Evolutionary conservation across 495 filamentous ascomycete genomes (phyloP).

Genomic region (Penicillium fimorum): DNA sequence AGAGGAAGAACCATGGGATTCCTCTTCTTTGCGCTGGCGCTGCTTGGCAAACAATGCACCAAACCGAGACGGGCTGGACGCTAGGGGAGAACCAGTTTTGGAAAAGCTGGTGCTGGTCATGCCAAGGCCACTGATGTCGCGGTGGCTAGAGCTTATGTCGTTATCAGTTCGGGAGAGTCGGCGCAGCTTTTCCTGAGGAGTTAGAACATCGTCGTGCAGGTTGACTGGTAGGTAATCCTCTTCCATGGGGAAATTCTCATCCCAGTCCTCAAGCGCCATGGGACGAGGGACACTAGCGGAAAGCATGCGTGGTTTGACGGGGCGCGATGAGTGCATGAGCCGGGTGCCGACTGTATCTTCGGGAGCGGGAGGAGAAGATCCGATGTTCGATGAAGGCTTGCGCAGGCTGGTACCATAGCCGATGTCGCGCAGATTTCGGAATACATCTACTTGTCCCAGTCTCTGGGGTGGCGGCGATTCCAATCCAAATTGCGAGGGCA

Average conservation of each 20-base stretch:
- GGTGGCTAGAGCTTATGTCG: conserved; percentile 59
- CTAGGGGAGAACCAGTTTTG: conserved; percentile 78
- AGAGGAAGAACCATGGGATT: conserved; percentile 61
- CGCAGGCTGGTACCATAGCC: conserved; percentile 73
- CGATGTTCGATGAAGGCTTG: conserved; percentile 52
- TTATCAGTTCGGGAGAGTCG: conserved; percentile 72
- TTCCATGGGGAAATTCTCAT: conserved; percentile 83
- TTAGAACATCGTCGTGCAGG: conserved; percentile 89
- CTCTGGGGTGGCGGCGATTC: conserved; percentile 73
- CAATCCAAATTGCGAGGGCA: conserved; percentile 88
- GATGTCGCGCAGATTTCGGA: conserved; percentile 78
- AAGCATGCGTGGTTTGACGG: conserved; percentile 63
- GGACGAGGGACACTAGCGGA: conserved; percentile 74
- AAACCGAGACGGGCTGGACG: conserved; percentile 83
- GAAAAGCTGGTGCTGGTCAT: conserved; percentile 60
- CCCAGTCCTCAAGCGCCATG: conserved; percentile 70
- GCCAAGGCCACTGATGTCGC: conserved; percentile 59
- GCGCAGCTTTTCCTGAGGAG: conserved; percentile 83
- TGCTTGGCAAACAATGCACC: conserved; percentile 76
- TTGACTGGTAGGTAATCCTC: conserved; percentile 88
- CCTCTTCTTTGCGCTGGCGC: conserved; percentile 71
- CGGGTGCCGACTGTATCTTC: conserved; percentile 60
- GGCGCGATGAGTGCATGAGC: conserved; percentile 82
- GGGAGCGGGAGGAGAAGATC: conserved; percentile 61
- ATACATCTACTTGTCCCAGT: conserved; percentile 62